Evolutionary conservation across 257 asterid genomes (phyloP).

Genomic region (Orobanche coerulescens): DNA sequence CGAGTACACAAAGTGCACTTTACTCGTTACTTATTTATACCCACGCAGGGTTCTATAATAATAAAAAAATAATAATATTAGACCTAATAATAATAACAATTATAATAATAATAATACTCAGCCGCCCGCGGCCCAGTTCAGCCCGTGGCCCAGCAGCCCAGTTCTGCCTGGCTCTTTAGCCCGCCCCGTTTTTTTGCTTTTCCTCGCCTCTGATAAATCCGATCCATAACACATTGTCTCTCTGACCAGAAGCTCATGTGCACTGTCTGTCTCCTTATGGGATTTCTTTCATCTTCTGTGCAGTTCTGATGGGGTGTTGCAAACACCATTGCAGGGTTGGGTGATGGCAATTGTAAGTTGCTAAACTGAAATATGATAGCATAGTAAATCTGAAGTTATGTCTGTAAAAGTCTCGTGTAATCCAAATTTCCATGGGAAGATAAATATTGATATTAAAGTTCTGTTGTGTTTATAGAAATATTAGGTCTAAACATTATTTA

Average conservation of each 20-base stretch:
- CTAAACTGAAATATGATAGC: constrained; percentile 24
- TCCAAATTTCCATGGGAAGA: background rate
- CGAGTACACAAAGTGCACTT: too few relatives aligned
- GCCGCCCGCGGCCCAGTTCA: too few relatives aligned
- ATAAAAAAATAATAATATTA: too few relatives aligned
- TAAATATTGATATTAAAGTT: background rate
- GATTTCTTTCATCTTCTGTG: constrained; percentile 31
- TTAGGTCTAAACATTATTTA: background rate
- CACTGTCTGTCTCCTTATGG: constrained; percentile 15
- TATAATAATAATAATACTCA: too few relatives aligned
- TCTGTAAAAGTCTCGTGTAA: background rate
- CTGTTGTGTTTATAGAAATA: constrained; percentile 17
- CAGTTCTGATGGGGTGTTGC: constrained; percentile 95
- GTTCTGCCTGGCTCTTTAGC: too few relatives aligned
- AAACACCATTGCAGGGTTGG: constrained; percentile 92
- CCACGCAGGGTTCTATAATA: too few relatives aligned
- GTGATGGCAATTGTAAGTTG: constrained; percentile 96
- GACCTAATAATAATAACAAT: too few relatives aligned
- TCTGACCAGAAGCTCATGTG: background rate
- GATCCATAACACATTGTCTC: constrained; percentile 9
- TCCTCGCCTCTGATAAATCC: too few relatives aligned
- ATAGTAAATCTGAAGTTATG: background rate
- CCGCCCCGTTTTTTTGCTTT: too few relatives aligned
- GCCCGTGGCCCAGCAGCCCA: too few relatives aligned
- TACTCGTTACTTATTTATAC: too few relatives aligned